Evolutionary conservation across 768 basidiomycete species (phyloP).

Genomic region (Boletus rubescentipes): DNA sequence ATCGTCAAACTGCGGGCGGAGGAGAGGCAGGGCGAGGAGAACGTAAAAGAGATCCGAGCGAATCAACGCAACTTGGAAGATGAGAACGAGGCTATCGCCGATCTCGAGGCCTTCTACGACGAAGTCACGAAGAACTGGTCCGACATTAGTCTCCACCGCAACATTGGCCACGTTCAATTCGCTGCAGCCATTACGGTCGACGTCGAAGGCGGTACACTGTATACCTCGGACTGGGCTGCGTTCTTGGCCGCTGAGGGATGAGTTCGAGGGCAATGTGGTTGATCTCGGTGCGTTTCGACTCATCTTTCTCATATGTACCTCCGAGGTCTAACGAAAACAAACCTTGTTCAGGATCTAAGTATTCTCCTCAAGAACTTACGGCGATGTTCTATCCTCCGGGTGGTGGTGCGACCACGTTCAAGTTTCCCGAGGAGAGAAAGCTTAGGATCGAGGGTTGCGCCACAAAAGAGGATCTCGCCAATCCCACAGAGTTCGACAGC

Average conservation of each 20-base stretch:
- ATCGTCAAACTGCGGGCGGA: not conserved
- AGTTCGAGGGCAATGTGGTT: not conserved
- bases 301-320: not conserved
- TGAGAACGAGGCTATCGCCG: not conserved
- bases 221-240: not conserved
- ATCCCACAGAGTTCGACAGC: not conserved
- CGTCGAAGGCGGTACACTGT: not conserved
- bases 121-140: not conserved
- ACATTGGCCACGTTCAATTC: not conserved
- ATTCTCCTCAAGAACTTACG: not conserved
- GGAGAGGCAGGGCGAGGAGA: not conserved
- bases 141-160: not conserved
- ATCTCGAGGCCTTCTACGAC: not conserved
- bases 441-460: not conserved
- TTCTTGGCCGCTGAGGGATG: not conserved
- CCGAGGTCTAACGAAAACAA: not conserved
- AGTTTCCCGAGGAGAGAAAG: not conserved
- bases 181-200: not conserved
- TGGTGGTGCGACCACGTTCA: not conserved
- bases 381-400: not conserved
- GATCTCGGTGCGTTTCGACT: not conserved
- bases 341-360: not conserved
- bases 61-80: not conserved
- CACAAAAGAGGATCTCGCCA: not conserved
- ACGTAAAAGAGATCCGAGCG: not conserved